Conservation (phyloP, 73 alveolate species). For the Symbiodinium natans region DNA sequence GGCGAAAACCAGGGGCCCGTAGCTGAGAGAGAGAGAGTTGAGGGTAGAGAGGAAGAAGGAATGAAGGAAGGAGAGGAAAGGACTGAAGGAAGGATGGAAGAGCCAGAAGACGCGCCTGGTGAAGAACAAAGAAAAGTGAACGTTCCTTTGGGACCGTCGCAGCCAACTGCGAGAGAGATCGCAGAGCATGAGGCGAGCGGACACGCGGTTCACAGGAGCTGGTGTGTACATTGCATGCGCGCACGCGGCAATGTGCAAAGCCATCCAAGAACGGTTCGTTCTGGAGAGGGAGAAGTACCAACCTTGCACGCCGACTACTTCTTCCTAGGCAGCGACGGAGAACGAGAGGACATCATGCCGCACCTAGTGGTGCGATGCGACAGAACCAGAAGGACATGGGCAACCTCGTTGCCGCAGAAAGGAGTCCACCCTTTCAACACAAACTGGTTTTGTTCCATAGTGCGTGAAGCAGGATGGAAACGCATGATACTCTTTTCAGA, state of each 20-base stretch:
- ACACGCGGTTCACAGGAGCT: not conserved
- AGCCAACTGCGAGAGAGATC: not conserved
- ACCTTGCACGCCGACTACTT: constrained; percentile 3
- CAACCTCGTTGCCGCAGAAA: not conserved
- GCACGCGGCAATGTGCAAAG: not conserved
- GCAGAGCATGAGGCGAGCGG: constrained; percentile 28
- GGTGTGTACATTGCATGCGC: constrained; percentile 10
- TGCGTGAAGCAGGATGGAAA: constrained; percentile 1
- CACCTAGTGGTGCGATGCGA: not conserved
- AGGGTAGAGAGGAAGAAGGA: not conserved
- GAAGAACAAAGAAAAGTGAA: not conserved
- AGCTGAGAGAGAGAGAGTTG: not conserved
- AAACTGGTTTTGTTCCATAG: not conserved
- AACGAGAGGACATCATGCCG: not conserved
- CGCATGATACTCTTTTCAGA: constrained; percentile 1
- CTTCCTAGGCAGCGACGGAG: not conserved
- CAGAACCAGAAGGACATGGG: not conserved
- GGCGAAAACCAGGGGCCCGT: not conserved
- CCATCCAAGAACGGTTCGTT: not conserved
- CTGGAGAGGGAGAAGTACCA: not conserved
- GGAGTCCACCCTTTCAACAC: not conserved
- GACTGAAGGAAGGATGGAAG: not conserved
- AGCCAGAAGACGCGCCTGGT: not conserved
- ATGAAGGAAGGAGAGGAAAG: not conserved
- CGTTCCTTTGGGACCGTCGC: not conserved